Conservation (phyloP, 2,329 filamentous ascomycete genomes). For the Neodidymelliopsis sp. region DNA sequence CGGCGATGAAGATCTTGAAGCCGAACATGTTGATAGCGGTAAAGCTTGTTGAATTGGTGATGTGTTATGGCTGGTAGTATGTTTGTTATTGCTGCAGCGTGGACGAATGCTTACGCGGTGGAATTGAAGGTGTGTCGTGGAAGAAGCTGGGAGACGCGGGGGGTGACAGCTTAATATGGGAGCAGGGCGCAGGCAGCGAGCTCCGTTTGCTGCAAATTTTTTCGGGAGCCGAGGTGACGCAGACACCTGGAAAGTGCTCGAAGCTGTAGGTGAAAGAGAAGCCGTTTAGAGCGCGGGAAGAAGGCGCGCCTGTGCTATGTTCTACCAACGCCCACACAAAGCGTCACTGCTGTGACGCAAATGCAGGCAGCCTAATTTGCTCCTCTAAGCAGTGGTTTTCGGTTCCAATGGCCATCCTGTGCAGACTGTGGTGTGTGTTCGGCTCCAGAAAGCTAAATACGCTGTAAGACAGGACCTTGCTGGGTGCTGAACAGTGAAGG, state of each 20-base stretch:
- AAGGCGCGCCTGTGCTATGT: constrained; percentile 14
- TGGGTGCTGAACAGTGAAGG: constrained; percentile 19
- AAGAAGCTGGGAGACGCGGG: constrained; percentile 13
- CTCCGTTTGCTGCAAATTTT: constrained; percentile 20
- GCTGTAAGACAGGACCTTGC: constrained; percentile 1
- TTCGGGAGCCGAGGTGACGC: constrained; percentile 10
- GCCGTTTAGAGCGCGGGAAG: constrained; percentile 1
- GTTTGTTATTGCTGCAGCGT: constrained; percentile 30
- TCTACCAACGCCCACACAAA: constrained; percentile 10
- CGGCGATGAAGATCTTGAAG: constrained; percentile 34
- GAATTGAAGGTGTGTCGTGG: constrained; percentile 25
- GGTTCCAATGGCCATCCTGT: not conserved
- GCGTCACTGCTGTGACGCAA: constrained; percentile 27
- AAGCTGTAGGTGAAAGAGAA: constrained; percentile 25
- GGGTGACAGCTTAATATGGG: constrained; percentile 23
- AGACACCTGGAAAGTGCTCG: constrained; percentile 12
- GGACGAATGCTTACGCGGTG: constrained; percentile 21
- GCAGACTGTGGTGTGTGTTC: not conserved
- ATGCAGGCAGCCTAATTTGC: constrained; percentile 24
- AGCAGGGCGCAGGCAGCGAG: constrained; percentile 16
- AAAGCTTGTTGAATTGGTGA: constrained; percentile 23
- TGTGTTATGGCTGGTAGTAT: constrained; percentile 29
- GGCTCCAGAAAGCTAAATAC: not conserved
- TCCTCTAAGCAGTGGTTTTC: not conserved
- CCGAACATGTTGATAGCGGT: constrained; percentile 35